Evolutionary conservation across 352 stramenopile species (phyloP), one percentile per base, ranked within the genome.

Genomic region (Pythium myriotylum): DNA sequence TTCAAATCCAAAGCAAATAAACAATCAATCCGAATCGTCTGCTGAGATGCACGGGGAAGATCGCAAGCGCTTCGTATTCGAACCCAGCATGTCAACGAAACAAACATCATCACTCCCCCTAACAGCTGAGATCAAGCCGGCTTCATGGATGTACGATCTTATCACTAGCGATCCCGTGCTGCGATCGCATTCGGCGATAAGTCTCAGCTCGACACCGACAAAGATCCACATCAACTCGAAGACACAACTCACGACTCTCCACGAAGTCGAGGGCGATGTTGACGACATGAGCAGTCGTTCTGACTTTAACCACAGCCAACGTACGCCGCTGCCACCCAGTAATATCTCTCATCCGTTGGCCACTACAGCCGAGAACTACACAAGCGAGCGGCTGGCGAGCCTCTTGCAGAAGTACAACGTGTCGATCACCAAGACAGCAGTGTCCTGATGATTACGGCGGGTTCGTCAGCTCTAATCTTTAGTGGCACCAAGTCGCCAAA

Each of bases 341-440:
- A 49, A 49, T 6, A 35, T 42, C 4, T 12, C 12, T 7, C 46
- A 29, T 3, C 23, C 16, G 23, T 7, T 37, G 5, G 37, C 37
- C 29, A 35, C 22, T 3, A n/a, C 42, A 17, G 24, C n/a, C 77
- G 72, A 58, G 73, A 87, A 5, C 20, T 89, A 87, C 64, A 84
- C 80, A 37, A 72, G 69, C 41, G 80, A 86, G 53, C 72, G 80
- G 20, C 74, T 89, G 33, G 68, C 74, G 23, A 81, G 72, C 49
- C 59, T 89, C 20, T 50, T 89, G 48, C 65, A 84, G 42, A 89
- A 89, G 52, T 89, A 89, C 76, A 87, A 85, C 24, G 70, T 89
- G 9, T 82, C 76, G 1, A 76, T 35, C 43, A 35, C 43, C 20
- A n/a, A 49, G 26, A 47, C 56, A 17, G 50, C 42, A 5, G 29